Base-by-base conservation (phyloP, 768 basidiomycete genomes). In the Rossbeevera mucosa region DNA sequence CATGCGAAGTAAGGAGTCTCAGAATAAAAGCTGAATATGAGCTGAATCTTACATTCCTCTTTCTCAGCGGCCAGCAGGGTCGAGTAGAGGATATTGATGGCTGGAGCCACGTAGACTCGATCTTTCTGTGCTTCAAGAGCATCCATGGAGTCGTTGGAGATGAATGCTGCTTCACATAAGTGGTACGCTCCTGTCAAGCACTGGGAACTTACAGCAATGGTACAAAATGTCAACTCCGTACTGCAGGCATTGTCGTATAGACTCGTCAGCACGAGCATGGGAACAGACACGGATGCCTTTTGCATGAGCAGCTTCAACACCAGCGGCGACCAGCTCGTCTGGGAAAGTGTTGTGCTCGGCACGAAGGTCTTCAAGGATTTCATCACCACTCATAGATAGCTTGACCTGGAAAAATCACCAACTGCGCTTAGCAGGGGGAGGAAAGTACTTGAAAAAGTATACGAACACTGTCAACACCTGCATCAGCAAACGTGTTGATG, bases 321-420 rank as follows among this genome's bases (percentile, higher is more conserved):
- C 69, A n/a, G 70, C 64, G 16, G 64, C 69, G 1, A 70, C 70
- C 5, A 69, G 55, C 44, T 65, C 59, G 24, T 72, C 71, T 0
- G 65, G 36, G 50, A 72, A 72, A 8, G 71, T 72, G 9, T 54
- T 71, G 36, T 64, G 62, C 49, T 72, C 71, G 5, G 71, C 69
- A 1, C 70, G 67, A 38, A 72, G 64, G 18, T 59, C 31, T 24
- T 70, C 67, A 0, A 67, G 68, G 25, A 70, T 68, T 45, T 72
- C 70, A 11, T 72, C 71, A 0, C 71, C 71, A 11, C 65, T 69
- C 71, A 72, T 72, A 3, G 60, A 67, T 13, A 72, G 48, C 42
- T 72, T 72, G 57, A 71, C 44, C 63, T 73, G 24, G n/a, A 21
- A 6, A n/a, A 11, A 24, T 2, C 18, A 25, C 31, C 11, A 29